Base-by-base conservation (phyloP, 176 grass and related monocot species). In the Bothriochloa decipiens region DNA sequence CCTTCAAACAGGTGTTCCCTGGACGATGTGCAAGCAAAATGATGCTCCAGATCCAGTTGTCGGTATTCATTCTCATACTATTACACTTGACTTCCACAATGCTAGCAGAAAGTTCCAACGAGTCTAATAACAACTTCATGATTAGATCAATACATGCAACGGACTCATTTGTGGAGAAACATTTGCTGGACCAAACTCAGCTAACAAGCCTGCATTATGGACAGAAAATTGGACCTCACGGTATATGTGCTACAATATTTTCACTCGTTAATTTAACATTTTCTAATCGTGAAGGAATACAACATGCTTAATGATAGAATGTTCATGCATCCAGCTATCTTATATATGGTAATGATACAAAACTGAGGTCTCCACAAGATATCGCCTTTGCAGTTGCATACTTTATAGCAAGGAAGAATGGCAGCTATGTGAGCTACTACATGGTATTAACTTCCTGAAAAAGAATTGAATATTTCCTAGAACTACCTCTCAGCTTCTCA, bases 361-460 rank as follows among this genome's bases (percentile, higher is more conserved):
- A 68, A 78, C 53, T 75, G 64, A 95, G 96, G 68, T 82, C 89
- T 43, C 74, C 89, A 76, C 43, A 92, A 90, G 96, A 98, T 65
- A 85, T 95, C 8, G 75, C 96, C 25, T 98, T 98, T 77, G 76
- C 93, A 79, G 86, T 90, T 63, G 87, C 93, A 70, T 73, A 86
- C 35, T 98, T 95, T 57, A 85, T 98, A 50, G 96, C 93, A 55
- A 94, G 72, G 72, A 98, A 90, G 74, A 83, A 87, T 46, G 96
- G 96, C 76, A 98, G 89, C 60, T 98, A 92, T 92, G 91, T 98
- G 77, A 98, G 92, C 80, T 98, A 98, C 77, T 98, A 95, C 88
- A 98, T 98, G 96, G 93, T 98, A 95, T 63, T 62, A 17, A 79
- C 63, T 40, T 50, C 17, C 0, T 0, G 15, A 46, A 65, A 12